Percentiles rank a stretch among this genome's conserved stretches.
These are phyloP conservation scores for Naganishia albida DNA, from an alignment of 1,284 basidiomycete species.

Conservation along the genomic window DNA sequence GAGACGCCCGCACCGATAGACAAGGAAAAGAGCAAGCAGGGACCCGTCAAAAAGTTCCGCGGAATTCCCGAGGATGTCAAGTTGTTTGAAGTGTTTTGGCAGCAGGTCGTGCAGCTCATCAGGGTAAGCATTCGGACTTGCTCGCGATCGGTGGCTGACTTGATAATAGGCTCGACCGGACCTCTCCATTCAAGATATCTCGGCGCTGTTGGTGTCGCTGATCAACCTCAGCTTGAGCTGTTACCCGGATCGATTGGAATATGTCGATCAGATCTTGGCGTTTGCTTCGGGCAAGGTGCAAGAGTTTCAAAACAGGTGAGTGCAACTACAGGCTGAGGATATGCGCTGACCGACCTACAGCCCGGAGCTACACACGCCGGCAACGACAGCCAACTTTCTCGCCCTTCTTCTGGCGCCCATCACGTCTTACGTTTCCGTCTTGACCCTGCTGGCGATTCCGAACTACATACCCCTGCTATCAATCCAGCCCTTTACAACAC, in stretches of 20 bases:
- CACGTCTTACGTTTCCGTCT: constrained; percentile 87
- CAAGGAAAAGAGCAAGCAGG: constrained; percentile 36
- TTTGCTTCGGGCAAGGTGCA: constrained; percentile 83
- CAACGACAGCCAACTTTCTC: constrained; percentile 84
- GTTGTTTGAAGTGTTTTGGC: constrained; percentile 96
- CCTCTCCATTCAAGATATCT: constrained; percentile 90
- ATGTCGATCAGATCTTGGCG: constrained; percentile 87
- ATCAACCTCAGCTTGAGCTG: constrained; percentile 90
- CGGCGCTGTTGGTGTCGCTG: constrained; percentile 86
- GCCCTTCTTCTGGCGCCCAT: constrained; percentile 86
- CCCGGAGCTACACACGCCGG: constrained; percentile 79
- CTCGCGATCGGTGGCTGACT: constrained; percentile 22
- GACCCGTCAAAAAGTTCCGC: constrained; percentile 62
- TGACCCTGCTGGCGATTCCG: constrained; percentile 88
- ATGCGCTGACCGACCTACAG: constrained; percentile 53
- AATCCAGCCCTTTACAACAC: constrained; percentile 81
- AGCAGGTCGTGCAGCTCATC: constrained; percentile 94
- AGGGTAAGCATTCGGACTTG: constrained; percentile 71
- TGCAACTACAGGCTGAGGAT: constrained; percentile 8
- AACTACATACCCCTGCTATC: constrained; percentile 78
- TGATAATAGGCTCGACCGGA: constrained; percentile 79
- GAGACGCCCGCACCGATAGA: constrained; percentile 40
- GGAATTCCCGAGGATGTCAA: constrained; percentile 90
- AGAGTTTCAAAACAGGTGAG: constrained; percentile 75
- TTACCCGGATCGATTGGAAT: constrained; percentile 90